Percentiles rank a stretch among this genome's conserved stretches.
These are phyloP conservation scores for Diaporthe amygdali DNA, from an alignment of 2,329 filamentous ascomycete species.

Conservation along the genomic window DNA sequence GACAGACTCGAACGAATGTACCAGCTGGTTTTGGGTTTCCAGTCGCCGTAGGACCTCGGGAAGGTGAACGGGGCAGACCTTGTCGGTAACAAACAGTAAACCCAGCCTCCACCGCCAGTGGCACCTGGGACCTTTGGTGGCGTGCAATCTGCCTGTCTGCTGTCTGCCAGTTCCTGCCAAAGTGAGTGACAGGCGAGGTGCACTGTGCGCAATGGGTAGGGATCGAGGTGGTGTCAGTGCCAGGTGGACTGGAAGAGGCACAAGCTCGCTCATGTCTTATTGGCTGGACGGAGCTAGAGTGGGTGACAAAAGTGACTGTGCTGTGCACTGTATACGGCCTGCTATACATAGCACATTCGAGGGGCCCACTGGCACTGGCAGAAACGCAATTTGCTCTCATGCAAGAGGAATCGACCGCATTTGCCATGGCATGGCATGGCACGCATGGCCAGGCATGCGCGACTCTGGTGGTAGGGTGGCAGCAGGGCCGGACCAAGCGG, in stretches of 20 bases:
- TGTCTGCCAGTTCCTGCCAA: no score
- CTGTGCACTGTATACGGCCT: neutral
- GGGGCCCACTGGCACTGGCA: conserved; percentile 3
- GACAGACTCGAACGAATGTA: neutral
- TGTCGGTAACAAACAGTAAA: neutral
- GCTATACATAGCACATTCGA: neutral
- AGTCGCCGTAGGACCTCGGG: neutral
- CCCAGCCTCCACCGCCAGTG: neutral
- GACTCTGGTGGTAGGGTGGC: neutral
- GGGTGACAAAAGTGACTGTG: neutral
- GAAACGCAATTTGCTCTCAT: conserved; percentile 6
- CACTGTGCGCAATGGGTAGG: no score
- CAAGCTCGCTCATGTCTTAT: neutral
- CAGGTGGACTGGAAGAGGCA: neutral
- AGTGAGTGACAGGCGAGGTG: neutral
- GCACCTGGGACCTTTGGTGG: neutral
- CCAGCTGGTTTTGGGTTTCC: neutral
- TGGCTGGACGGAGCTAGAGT: neutral
- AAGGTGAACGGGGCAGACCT: conserved; percentile 9
- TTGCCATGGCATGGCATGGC: neutral
- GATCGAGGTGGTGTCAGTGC: no score
- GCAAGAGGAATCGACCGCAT: neutral
- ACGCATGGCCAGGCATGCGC: neutral
- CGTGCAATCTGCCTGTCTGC: no score
- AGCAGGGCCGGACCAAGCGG: conserved; percentile 5